These are phyloP conservation scores for Aspergillus brunneoviolaceus DNA, from an alignment of 2,329 filamentous ascomycete genomes.

Conservation along the genomic window DNA sequence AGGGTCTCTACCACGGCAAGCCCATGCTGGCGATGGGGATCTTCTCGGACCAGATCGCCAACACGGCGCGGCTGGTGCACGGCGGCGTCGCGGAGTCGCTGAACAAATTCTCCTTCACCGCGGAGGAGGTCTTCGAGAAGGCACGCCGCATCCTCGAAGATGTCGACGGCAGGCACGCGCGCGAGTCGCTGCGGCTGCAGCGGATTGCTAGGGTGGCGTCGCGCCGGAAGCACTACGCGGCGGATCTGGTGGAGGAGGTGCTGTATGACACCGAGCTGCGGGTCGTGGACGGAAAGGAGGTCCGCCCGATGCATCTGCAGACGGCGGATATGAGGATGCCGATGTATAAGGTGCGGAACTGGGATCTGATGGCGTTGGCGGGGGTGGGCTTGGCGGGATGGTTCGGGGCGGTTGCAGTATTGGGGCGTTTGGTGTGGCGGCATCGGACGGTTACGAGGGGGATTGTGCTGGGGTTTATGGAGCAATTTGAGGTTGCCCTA, in stretches of 20 bases:
- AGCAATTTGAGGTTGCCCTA: no score
- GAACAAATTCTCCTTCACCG: conserved; percentile 40
- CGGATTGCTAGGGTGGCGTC: conserved; percentile 41
- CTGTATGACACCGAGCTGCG: conserved; percentile 37
- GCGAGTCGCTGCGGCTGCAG: conserved; percentile 40
- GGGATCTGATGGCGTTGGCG: not conserved
- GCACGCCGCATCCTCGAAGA: conserved; percentile 31
- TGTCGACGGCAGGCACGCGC: conserved; percentile 27
- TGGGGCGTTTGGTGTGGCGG: not conserved
- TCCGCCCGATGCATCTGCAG: conserved; percentile 45
- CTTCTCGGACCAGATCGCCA: conserved; percentile 47
- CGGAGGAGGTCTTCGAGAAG: conserved; percentile 33
- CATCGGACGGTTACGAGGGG: not conserved
- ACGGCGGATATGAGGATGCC: conserved; percentile 38
- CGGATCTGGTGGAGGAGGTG: conserved; percentile 39
- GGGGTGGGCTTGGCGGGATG: not conserved
- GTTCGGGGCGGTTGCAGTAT: not conserved
- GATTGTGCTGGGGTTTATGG: not conserved
- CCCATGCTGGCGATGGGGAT: conserved; percentile 39
- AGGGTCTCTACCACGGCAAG: conserved; percentile 42
- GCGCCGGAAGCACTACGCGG: conserved; percentile 38
- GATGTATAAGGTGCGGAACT: not conserved
- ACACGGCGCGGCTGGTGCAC: conserved; percentile 36
- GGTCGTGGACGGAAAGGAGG: conserved; percentile 13
- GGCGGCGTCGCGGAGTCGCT: conserved; percentile 39